Conservation (phyloP, 495 filamentous ascomycete species). For the Hapsidospora chrysogenum region DNA sequence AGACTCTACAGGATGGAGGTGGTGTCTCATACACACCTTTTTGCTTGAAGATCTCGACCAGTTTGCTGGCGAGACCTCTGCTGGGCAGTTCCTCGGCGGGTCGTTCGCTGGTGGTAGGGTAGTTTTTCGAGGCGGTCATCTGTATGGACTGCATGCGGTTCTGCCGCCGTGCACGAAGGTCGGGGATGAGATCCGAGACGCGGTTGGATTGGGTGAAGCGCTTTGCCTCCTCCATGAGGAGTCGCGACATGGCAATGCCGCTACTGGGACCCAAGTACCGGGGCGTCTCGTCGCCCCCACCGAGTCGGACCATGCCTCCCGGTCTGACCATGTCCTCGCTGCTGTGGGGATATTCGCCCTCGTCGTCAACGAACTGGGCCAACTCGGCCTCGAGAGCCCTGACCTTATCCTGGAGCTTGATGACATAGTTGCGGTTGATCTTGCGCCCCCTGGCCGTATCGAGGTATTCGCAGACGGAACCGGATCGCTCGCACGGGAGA, state of each 20-base stretch:
- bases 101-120: conserved; percentile 61
- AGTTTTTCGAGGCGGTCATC: conserved; percentile 31
- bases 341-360: conserved; percentile 40
- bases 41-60: conserved; percentile 65
- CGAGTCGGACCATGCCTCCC: conserved; percentile 64
- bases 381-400: conserved; percentile 64
- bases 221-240: conserved; percentile 91
- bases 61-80: conserved; percentile 44
- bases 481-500: conserved; percentile 80
- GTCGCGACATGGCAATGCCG: conserved; percentile 79
- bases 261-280: conserved; percentile 84
- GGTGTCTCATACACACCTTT: conserved; percentile 69
- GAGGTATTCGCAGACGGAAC: conserved; percentile 81
- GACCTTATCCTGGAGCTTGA: conserved; percentile 70
- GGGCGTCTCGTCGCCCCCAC: conserved; percentile 61
- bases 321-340: conserved; percentile 69
- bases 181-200: conserved; percentile 76
- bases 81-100: conserved; percentile 54
- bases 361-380: conserved; percentile 39
- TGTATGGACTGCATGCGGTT: conserved; percentile 18
- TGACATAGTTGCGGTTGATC: conserved; percentile 73
- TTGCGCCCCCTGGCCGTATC: conserved; percentile 65
- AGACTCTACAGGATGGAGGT: too few relatives aligned
- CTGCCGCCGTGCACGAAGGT: conserved; percentile 22
- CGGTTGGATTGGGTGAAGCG: conserved; percentile 67